Base-by-base conservation (phyloP, 202 grass and related monocot genomes). In the Setaria italica region DNA sequence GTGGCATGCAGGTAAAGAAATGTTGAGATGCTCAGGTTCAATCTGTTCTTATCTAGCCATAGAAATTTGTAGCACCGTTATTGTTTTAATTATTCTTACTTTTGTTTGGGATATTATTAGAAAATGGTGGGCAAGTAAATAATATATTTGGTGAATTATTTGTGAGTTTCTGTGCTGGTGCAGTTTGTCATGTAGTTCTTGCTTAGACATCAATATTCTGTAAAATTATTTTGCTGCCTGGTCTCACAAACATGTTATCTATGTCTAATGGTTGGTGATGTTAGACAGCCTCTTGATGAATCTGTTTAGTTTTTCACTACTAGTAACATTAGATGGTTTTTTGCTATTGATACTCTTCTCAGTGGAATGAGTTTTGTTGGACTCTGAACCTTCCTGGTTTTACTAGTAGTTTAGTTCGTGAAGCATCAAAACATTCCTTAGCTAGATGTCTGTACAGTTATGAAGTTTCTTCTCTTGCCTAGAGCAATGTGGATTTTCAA, bases 1-100 rank as follows among this genome's bases (percentile, higher is more conserved):
- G 97, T 60, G 93, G 97, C 19, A 99, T 99, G 93, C 97, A 96
- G 97, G 97, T 99, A 91, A 79, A 60, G 33, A 79, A 6, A 85
- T 75, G 68, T 51, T 57, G 6, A 76, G 12, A 42, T 81, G 30
- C 62, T 35, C 41, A 56, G 11, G 25, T 85, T 85, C 67, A 47
- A 13, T 68, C 4, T 87, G 16, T 80, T 84, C 34, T 62, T 80
- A 30, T 41, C 19, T 80, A 84, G 35, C 63, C 55, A 39, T 72
- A 82, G 33, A 47, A 37, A 72, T 6, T 32, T 75, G 39, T 80
- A 51, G 6, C 46, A 34, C 34, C 13, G 2, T 80, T 70, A 45
- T 42, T 59, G 60, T 76, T 51, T 80, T 62, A 14, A 60, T 79
- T n/a, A 9, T 59, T 84, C 57, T 67, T 66, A 57, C 67, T 72